Conservation (phyloP, 805 yeast species). For the Saccharomycopsis babjevae region DNA sequence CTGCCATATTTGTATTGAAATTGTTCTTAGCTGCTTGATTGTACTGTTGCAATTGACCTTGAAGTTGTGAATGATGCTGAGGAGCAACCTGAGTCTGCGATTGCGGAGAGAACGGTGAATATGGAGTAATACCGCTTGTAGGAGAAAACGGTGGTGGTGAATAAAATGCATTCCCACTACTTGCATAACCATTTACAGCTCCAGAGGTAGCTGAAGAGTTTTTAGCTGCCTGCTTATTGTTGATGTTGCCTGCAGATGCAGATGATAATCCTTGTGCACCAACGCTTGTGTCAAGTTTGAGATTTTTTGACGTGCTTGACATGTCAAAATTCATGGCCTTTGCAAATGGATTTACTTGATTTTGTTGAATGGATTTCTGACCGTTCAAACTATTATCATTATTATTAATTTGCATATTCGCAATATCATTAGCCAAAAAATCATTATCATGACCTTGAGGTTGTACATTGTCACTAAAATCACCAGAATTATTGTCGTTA, state of each 20-base stretch:
- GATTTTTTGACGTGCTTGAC: not conserved
- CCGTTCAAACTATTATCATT: not conserved
- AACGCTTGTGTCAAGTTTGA: not conserved
- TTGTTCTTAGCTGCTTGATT: not conserved
- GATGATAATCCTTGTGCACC: not conserved
- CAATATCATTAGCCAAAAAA: not conserved
- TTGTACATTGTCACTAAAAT: not conserved
- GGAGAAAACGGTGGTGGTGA: not conserved
- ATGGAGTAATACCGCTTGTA: not conserved
- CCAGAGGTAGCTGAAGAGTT: not conserved
- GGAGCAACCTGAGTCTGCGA: not conserved
- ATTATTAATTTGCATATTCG: not conserved
- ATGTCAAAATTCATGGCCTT: not conserved
- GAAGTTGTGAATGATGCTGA: not conserved
- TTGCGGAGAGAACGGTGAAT: not conserved
- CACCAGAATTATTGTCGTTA: not conserved
- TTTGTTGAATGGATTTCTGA: not conserved
- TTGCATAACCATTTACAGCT: not conserved
- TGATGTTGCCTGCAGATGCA: not conserved
- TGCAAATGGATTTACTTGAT: not conserved
- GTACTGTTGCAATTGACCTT: not conserved
- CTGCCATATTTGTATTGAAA: not conserved
- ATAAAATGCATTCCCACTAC: not conserved
- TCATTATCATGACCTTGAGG: not conserved
- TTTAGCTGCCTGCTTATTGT: not conserved